Evolutionary conservation across 2,329 filamentous ascomycete genomes (phyloP).

Genomic region (Aspergillus costaricaensis): DNA sequence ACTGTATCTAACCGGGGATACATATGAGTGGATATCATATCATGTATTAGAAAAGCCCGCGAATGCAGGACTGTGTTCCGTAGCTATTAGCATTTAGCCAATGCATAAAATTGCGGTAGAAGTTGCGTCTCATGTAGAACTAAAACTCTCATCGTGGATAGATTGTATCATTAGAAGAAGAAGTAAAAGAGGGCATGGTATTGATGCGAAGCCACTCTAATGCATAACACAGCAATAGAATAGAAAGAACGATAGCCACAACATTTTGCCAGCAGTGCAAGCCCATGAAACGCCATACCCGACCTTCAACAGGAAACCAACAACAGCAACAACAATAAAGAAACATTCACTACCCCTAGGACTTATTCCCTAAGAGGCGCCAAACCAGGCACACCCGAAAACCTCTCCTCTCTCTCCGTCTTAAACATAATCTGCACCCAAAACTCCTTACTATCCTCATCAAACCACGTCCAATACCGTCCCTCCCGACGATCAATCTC

Average conservation of each 20-base stretch:
- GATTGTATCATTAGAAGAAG: background rate
- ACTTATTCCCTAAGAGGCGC: constrained; percentile 48
- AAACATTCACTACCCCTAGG: background rate
- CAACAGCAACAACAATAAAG: background rate
- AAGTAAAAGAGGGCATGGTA: background rate
- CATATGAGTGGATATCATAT: constrained; percentile 14
- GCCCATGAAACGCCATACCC: constrained; percentile 2
- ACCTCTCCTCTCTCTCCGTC: constrained; percentile 94
- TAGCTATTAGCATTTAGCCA: background rate
- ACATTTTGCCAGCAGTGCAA: constrained; percentile 7
- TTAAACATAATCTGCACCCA: constrained; percentile 98
- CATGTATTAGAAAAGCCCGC: constrained; percentile 9
- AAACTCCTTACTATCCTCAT: constrained; percentile 93
- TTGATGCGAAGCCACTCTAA: constrained; percentile 1
- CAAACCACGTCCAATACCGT: constrained; percentile 91
- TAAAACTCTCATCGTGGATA: background rate
- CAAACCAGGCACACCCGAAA: constrained; percentile 66
- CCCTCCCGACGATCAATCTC: constrained; percentile 90
- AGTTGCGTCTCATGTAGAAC: background rate
- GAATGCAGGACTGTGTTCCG: constrained; percentile 15
- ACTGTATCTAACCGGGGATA: constrained; percentile 20
- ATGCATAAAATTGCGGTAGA: background rate
- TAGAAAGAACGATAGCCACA: background rate
- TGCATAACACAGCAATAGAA: background rate
- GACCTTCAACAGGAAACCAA: background rate